Conservation (phyloP, 176 grass and related monocot genomes). For the Avena sativa region DNA sequence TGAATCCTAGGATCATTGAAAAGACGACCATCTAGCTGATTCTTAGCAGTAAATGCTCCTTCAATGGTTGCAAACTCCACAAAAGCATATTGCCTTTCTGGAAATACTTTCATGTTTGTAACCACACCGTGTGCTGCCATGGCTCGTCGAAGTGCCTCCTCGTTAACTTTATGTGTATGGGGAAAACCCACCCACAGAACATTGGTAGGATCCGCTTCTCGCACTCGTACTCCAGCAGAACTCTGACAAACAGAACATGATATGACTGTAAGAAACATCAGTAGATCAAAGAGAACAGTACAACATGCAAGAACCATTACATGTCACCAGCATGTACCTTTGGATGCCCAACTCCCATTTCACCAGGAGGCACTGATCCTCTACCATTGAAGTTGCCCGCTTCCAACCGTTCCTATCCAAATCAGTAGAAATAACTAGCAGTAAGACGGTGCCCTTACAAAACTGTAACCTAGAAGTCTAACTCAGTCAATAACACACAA, state of each 20-base stretch:
- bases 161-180: constrained; percentile 63
- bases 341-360: constrained; percentile 53
- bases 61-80: constrained; percentile 77
- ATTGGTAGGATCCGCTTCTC: constrained; percentile 72
- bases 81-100: constrained; percentile 79
- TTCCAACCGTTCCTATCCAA: constrained; percentile 63
- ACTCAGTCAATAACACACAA: background rate
- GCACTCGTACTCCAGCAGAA: constrained; percentile 47
- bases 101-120: constrained; percentile 73
- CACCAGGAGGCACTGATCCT: constrained; percentile 43
- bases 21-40: constrained; percentile 79
- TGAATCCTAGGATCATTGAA: constrained; percentile 88
- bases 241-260: constrained; percentile 47
- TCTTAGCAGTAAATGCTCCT: constrained; percentile 86
- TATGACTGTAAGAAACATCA: constrained; percentile 24
- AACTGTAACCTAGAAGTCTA: background rate
- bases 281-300: background rate
- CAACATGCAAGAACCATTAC: background rate
- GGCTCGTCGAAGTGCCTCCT: constrained; percentile 70
- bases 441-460: background rate
- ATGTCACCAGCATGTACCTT: constrained; percentile 42
- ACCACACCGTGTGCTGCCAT: constrained; percentile 89
- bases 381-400: constrained; percentile 40
- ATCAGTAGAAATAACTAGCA: constrained; percentile 33
- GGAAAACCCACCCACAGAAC: constrained; percentile 94